A percentile compares a stretch with the other conserved stretches of the same genome.
Conservation (phyloP, 2,329 filamentous ascomycete species). For the Fusarium armeniacum region DNA sequence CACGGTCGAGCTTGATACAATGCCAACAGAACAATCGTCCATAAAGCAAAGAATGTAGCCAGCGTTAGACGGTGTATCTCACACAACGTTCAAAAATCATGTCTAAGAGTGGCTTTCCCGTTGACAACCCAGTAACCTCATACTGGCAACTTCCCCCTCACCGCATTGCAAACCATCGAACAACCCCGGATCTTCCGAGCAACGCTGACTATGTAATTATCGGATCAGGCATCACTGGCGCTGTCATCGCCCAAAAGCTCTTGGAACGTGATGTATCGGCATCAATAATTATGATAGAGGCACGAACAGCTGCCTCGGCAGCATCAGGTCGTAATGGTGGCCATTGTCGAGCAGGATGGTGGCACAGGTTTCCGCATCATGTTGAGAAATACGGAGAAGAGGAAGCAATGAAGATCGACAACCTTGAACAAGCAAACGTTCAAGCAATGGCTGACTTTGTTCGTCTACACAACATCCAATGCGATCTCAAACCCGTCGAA, state of each 20-base stretch:
- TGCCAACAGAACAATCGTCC: background rate
- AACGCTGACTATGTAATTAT: background rate
- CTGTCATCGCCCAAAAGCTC: background rate
- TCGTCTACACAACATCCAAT: background rate
- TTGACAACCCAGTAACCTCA: background rate
- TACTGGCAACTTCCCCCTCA: slow-evolving; percentile 1
- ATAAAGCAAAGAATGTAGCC: accelerated
- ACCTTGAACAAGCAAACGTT: slow-evolving; percentile 2
- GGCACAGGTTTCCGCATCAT: background rate
- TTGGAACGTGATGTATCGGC: background rate
- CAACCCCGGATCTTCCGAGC: background rate
- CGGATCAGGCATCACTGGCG: background rate
- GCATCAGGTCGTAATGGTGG: slow-evolving; percentile 7
- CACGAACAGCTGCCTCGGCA: background rate
- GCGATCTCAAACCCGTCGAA: background rate
- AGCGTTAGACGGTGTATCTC: too few relatives aligned
- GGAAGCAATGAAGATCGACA: slow-evolving; percentile 4
- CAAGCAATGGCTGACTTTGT: background rate
- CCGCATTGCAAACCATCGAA: background rate
- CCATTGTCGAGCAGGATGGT: slow-evolving; percentile 3
- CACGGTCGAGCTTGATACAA: background rate
- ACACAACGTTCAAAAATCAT: background rate
- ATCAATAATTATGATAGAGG: slow-evolving; percentile 5
- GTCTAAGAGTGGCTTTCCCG: background rate
- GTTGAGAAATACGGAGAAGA: slow-evolving; percentile 3